These are phyloP conservation scores for Coemansia sp. DNA, from an alignment of 192 early-diverging fungal genomes.

Conservation along the genomic window DNA sequence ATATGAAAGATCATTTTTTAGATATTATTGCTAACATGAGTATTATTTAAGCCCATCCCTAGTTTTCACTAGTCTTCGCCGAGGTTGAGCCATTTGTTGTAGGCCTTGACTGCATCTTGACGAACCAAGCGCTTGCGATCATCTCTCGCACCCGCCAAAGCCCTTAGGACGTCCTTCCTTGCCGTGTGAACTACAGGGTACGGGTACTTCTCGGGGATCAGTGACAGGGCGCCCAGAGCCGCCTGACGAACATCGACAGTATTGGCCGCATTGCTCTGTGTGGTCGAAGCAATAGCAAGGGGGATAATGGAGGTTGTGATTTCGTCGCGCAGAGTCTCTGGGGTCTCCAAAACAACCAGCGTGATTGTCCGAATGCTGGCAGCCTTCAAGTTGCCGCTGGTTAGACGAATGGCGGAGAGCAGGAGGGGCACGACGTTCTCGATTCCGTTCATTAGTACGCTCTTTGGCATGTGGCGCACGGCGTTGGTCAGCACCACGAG, in stretches of 20 bases:
- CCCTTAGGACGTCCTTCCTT: conserved; percentile 60
- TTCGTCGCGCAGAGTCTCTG: conserved; percentile 55
- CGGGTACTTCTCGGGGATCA: conserved; percentile 63
- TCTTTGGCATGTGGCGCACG: conserved; percentile 78
- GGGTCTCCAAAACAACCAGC: conserved; percentile 68
- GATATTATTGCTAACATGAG: too few relatives aligned
- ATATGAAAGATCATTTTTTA: too few relatives aligned
- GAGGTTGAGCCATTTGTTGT: conserved; percentile 75
- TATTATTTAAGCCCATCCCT: too few relatives aligned
- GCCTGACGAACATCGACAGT: conserved; percentile 64
- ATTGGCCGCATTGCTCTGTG: conserved; percentile 15
- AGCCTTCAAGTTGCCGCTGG: conserved; percentile 64
- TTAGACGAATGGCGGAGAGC: conserved; percentile 67
- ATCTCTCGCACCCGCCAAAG: conserved; percentile 68
- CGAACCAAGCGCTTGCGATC: conserved; percentile 88
- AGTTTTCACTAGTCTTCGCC: conserved; percentile 18
- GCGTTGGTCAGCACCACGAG: conserved; percentile 81
- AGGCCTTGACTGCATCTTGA: conserved; percentile 80
- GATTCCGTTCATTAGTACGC: conserved; percentile 75
- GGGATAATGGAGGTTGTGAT: conserved; percentile 25
- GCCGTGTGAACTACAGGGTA: conserved; percentile 62
- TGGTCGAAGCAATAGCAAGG: conserved; percentile 15
- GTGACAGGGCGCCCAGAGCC: conserved; percentile 66
- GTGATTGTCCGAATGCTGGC: conserved; percentile 76
- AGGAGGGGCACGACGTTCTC: conserved; percentile 75